A percentile compares a stretch with the other conserved stretches of the same genome.
These are phyloP conservation scores for Neofusicoccum sp. DNA, from an alignment of 2,329 filamentous ascomycete species.

Conservation along the genomic window DNA sequence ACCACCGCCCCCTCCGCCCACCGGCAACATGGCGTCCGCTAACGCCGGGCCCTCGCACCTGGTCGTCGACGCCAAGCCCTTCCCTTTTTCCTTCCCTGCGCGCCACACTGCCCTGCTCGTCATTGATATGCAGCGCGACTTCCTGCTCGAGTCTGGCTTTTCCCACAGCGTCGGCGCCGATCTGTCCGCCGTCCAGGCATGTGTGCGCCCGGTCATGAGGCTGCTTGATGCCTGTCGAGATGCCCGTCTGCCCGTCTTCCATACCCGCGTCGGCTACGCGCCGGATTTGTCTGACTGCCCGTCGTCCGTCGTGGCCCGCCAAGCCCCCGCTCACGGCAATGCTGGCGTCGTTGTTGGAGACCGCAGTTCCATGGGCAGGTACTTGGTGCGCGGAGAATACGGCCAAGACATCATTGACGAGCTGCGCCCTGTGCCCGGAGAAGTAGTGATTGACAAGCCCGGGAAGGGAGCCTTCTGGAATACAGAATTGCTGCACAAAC, in stretches of 20 bases:
- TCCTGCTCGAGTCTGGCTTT: conserved; percentile 54
- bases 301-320: conserved; percentile 53
- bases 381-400: conserved; percentile 57
- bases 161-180: conserved; percentile 55
- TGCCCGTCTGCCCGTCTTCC: conserved; percentile 50
- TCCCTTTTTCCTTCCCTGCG: conserved; percentile 51
- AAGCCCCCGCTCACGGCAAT: conserved; percentile 51
- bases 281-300: conserved; percentile 58
- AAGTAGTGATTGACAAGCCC: conserved; percentile 60
- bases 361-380: conserved; percentile 54
- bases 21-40: conserved; percentile 3
- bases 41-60: background rate
- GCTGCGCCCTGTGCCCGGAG: conserved; percentile 53
- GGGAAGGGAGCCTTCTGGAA: conserved; percentile 64
- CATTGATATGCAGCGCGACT: conserved; percentile 58
- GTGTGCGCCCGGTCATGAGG: conserved; percentile 44
- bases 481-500: conserved; percentile 55
- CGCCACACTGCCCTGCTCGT: conserved; percentile 53
- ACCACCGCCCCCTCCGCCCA: background rate
- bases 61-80: conserved; percentile 44
- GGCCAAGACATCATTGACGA: conserved; percentile 60
- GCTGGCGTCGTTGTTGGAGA: conserved; percentile 54
- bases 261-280: conserved; percentile 54
- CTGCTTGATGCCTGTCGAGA: conserved; percentile 47
- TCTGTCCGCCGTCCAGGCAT: conserved; percentile 42